Base-by-base conservation (phyloP, 768 basidiomycete genomes). In the Podaxis carcinomalis region DNA sequence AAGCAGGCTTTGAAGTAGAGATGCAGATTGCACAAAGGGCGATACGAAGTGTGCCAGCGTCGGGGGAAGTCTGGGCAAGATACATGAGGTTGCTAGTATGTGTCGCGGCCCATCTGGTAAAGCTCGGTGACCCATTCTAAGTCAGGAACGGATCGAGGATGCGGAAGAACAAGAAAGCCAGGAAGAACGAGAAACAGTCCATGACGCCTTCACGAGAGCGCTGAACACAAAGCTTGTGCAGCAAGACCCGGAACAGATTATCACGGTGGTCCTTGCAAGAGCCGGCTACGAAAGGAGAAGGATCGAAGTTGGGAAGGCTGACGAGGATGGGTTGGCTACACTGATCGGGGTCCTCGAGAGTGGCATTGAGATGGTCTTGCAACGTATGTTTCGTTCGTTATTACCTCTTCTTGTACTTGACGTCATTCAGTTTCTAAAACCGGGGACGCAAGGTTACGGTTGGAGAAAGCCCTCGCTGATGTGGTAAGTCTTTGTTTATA, bases 391-490 rank as follows among this genome's bases (percentile, higher is more conserved):
- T 16, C 57, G 16, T 7, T 27, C 28, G n/a, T 44, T 42, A 25
- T 16, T 32, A 5, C 46, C 10, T 39, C 25, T 23, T 6, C 21
- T 21, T 44, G 13, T 65, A 4, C 62, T n/a, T 54, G 23, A 35
- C 42, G 36, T 19, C 27, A 6, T 47, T 42, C 47, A 91, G 89
- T 82, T 32, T 83, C 84, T 0, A 80, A 82, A 62, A 70, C 75
- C 2, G 93, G 93, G 2, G 96, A 98, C 72, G 77, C 87, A 2
- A 83, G 85, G 47, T 75, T 92, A 52, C 83, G 90, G 51, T 74
- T 98, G 32, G 95, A 99, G 70, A 94, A 90, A 66, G 93, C 87
- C 69, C 77, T 95, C 16, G 81, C 88, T 42, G 81, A 83, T 50
- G 75, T 92, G 52, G 95, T 96, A 68, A 64, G 90, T 35, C 36